These are phyloP conservation scores for Paracorniculantispora psalliotae DNA, from an alignment of 2,329 filamentous ascomycete species.

Conservation along the genomic window DNA sequence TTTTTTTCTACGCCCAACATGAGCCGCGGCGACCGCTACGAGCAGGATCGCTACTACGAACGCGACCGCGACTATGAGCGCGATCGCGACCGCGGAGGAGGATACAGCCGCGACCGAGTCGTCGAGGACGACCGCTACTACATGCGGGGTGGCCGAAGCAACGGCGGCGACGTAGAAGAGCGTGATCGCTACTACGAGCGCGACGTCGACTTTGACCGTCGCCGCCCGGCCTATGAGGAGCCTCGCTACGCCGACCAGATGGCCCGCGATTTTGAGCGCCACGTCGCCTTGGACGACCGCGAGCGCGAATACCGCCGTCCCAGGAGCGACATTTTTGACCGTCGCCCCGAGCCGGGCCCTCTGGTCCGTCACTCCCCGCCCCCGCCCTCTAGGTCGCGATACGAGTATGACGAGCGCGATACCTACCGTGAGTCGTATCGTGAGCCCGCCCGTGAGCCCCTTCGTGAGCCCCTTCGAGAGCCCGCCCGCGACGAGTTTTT, in stretches of 20 bases:
- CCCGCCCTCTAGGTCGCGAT: slow-evolving; percentile 20
- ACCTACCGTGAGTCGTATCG: slow-evolving; percentile 49
- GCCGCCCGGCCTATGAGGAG: slow-evolving; percentile 52
- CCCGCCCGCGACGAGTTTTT: slow-evolving; percentile 39
- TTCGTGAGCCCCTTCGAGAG: slow-evolving; percentile 35
- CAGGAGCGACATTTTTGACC: slow-evolving; percentile 78
- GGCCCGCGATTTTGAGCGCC: slow-evolving; percentile 42
- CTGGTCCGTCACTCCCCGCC: slow-evolving; percentile 22
- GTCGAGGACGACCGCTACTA: slow-evolving; percentile 49
- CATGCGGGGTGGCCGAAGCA: slow-evolving; percentile 29
- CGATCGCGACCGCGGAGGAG: slow-evolving; percentile 39
- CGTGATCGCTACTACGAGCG: slow-evolving; percentile 41
- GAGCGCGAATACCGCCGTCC: slow-evolving; percentile 56
- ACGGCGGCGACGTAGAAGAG: slow-evolving; percentile 41
- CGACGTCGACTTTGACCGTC: slow-evolving; percentile 30
- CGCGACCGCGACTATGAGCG: slow-evolving; percentile 26
- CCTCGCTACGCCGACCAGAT: slow-evolving; percentile 30
- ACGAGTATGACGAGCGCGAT: slow-evolving; percentile 49
- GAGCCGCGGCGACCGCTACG: slow-evolving; percentile 14
- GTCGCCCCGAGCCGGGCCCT: slow-evolving; percentile 56
- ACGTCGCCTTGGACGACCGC: slow-evolving; percentile 47
- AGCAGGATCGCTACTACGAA: slow-evolving; percentile 13
- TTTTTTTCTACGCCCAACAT: slow-evolving; percentile 4
- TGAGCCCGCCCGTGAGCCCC: slow-evolving; percentile 35
- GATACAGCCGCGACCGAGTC: slow-evolving; percentile 33